Base-by-base conservation (phyloP, 495 filamentous ascomycete genomes). In the Filosporella fistucella region DNA sequence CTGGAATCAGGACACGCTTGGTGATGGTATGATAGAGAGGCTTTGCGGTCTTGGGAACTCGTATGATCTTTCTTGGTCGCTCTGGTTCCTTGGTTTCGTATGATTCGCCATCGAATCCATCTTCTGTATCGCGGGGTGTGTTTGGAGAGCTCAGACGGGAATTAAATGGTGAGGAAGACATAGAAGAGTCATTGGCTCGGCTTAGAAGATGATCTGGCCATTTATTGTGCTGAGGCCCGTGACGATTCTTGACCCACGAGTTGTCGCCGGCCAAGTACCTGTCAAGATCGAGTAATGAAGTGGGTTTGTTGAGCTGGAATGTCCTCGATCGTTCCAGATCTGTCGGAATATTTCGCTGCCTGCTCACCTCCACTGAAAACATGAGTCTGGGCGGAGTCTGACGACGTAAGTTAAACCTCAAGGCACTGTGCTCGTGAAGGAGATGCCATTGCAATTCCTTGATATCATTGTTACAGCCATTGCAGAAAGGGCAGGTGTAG, bases 11-110 rank as follows among this genome's bases (percentile, higher is more conserved):
- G 4, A 59, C 47, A 17, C 63, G 65, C 49, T 76, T 77, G 55
- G 67, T 70, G 13, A 73, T 60, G 1, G 70, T 67, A 52, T 78
- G 67, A 45, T 66, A 78, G 28, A 78, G 68, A 12, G 68, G 70
- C 26, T 74, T 70, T 14, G 69, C 66, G 20, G 66, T 71, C 23
- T 68, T 16, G 75, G 75, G 30, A 77, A 68, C 10, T 64, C 33
- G 14, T 71, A 58, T 45, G 54, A 21, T 38, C n/a, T 38, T 4
- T 4, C 18, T 56, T 23, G 52, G 48, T 30, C 23, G 43, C 12
- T 52, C 36, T 10, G 52, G 22, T 10, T 40, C 23, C 43, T 63
- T 50, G 42, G 52, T 34, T 28, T 34, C 30, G 38, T 18, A 1
- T 21, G 29, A 30, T 48, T 63, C 60, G 36, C 48, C 46, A 42